Conservation (phyloP, 1,284 basidiomycete species). For the Melampsora americana region DNA sequence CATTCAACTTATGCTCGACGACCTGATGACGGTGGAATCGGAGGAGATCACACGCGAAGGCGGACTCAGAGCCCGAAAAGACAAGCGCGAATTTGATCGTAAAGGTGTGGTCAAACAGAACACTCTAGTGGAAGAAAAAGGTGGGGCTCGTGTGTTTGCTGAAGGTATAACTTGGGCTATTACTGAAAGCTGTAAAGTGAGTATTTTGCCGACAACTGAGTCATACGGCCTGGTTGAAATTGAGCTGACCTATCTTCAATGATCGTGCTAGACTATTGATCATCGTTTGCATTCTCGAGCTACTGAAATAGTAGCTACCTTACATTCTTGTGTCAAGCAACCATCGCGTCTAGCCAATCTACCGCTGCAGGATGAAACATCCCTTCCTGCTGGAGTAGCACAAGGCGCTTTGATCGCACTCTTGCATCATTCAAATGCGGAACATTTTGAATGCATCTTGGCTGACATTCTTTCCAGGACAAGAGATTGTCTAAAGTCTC, state of each 20-base stretch:
- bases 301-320: conserved; percentile 19
- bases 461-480: conserved; percentile 9
- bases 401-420: conserved; percentile 31
- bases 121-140: conserved; percentile 36
- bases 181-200: conserved; percentile 38
- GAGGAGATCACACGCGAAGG: conserved; percentile 28
- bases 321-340: conserved; percentile 19
- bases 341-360: not conserved
- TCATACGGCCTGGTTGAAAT: not conserved
- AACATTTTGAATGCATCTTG: conserved; percentile 32
- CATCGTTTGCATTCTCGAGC: conserved; percentile 38
- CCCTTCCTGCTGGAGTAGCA: conserved; percentile 2
- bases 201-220: not conserved
- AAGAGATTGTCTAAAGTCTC: conserved; percentile 1
- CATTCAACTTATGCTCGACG: conserved; percentile 33
- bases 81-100: conserved; percentile 25
- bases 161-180: conserved; percentile 41
- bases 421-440: conserved; percentile 32
- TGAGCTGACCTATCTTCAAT: conserved; percentile 3
- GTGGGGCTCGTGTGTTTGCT: conserved; percentile 40
- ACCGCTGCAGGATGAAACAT: not conserved
- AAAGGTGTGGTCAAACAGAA: conserved; percentile 12
- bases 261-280: conserved; percentile 23
- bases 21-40: conserved; percentile 19
- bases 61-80: conserved; percentile 32